A percentile compares a stretch with the other conserved stretches of the same genome.
Conservation (phyloP, 306 rosid species). For the Lathyrus aphaca region DNA sequence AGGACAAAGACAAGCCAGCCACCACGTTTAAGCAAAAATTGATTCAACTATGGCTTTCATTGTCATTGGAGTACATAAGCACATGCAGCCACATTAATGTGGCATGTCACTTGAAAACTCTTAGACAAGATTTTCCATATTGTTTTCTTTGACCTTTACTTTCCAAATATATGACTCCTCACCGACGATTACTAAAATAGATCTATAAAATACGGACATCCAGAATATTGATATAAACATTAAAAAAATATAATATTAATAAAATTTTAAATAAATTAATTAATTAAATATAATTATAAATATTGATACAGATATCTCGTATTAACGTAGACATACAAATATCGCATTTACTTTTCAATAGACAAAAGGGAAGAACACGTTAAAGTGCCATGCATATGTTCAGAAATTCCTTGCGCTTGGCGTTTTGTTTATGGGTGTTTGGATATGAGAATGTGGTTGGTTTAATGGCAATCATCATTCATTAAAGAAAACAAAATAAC, state of each 20-base stretch:
- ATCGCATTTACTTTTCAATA: too few relatives aligned
- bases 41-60: slow-evolving; percentile 8
- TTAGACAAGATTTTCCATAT: slow-evolving; percentile 23
- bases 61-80: slow-evolving; percentile 29
- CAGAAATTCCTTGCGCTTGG: slow-evolving; percentile 2
- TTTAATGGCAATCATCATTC: background rate
- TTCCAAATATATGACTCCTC: slow-evolving; percentile 11
- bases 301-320: too few relatives aligned
- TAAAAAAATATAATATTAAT: too few relatives aligned
- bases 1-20: slow-evolving; percentile 42
- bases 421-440: background rate
- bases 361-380: background rate
- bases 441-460: background rate
- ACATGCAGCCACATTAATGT: slow-evolving; percentile 34
- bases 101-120: slow-evolving; percentile 13
- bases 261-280: too few relatives aligned
- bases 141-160: slow-evolving; percentile 41
- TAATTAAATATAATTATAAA: too few relatives aligned
- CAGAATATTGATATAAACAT: too few relatives aligned
- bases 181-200: slow-evolving; percentile 36
- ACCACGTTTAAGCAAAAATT: slow-evolving; percentile 31
- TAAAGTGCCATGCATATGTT: background rate
- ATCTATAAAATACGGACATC: too few relatives aligned
- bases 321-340: too few relatives aligned
- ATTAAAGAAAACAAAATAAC: too few relatives aligned